These are phyloP conservation scores for Dovyalis caffra DNA, from an alignment of 345 rosid genomes.

Conservation along the genomic window DNA sequence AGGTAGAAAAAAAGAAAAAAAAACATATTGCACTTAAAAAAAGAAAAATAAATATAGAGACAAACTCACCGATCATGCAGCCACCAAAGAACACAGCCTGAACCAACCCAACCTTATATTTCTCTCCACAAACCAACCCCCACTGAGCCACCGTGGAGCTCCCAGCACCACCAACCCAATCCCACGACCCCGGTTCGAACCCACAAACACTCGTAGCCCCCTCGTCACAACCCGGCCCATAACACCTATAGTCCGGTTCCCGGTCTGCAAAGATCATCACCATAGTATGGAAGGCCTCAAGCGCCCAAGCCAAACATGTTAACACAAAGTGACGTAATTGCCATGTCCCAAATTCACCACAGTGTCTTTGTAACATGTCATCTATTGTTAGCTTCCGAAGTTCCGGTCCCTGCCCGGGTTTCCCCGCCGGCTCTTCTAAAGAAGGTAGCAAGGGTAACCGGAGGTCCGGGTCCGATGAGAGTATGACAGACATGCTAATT, in stretches of 20 bases:
- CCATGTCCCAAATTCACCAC: constrained; percentile 94
- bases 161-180: constrained; percentile 54
- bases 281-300: constrained; percentile 94
- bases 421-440: constrained; percentile 17
- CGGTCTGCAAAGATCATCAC: constrained; percentile 91
- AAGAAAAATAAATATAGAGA: not conserved
- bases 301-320: constrained; percentile 83
- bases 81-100: constrained; percentile 86
- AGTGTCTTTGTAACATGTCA: constrained; percentile 65
- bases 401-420: constrained; percentile 1
- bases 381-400: constrained; percentile 56
- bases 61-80: constrained; percentile 80
- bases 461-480: constrained; percentile 23
- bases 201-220: constrained; percentile 39
- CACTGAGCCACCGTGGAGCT: constrained; percentile 89
- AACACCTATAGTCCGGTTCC: constrained; percentile 59
- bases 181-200: constrained; percentile 65
- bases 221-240: constrained; percentile 41
- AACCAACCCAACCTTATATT: constrained; percentile 79
- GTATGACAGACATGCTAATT: constrained; percentile 2
- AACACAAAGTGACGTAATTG: constrained; percentile 79
- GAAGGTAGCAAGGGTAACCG: constrained; percentile 30
- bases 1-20: not conserved
- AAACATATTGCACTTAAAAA: not conserved
- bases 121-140: constrained; percentile 76